Percentiles rank a stretch among this genome's conserved stretches.
These are phyloP conservation scores for Pachysolen tannophilus DNA, from an alignment of 805 yeast genomes.

Conservation along the genomic window DNA sequence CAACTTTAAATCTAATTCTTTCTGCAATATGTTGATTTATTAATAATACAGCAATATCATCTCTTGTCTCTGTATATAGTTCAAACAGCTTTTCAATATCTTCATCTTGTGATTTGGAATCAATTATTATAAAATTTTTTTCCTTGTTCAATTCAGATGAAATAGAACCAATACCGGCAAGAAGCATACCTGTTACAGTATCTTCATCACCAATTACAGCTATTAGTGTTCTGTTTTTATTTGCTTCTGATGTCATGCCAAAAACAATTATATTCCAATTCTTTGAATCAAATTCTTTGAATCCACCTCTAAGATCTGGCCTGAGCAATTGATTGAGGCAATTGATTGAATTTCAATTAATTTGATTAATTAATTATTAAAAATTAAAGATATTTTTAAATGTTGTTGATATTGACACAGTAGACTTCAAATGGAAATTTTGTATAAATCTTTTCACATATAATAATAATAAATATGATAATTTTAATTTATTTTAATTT, in stretches of 20 bases:
- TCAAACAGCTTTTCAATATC: slow-evolving; percentile 71
- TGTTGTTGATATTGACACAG: too few species aligned
- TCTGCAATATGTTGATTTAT: slow-evolving; percentile 96
- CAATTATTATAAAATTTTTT: slow-evolving; percentile 76
- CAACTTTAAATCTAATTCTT: slow-evolving; percentile 73
- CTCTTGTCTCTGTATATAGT: slow-evolving; percentile 62
- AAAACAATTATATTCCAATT: too few species aligned
- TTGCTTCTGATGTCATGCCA: slow-evolving; percentile 22
- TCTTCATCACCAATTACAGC: slow-evolving; percentile 98
- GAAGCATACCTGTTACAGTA: slow-evolving; percentile 88
- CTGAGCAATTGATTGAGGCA: too few species aligned
- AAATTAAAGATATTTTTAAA: too few species aligned
- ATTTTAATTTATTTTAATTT: too few species aligned
- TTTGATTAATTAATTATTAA: too few species aligned
- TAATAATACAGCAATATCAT: slow-evolving; percentile 86
- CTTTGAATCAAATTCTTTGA: too few species aligned
- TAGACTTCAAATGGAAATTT: too few species aligned
- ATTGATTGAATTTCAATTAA: too few species aligned
- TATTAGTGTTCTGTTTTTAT: slow-evolving; percentile 67
- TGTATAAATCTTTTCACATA: too few species aligned
- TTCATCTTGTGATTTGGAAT: slow-evolving; percentile 69
- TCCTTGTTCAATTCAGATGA: slow-evolving; percentile 46
- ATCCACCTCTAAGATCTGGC: too few species aligned
- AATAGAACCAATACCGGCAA: slow-evolving; percentile 94
- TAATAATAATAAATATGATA: too few species aligned